Base-by-base conservation (phyloP, 2,329 filamentous ascomycete genomes). In the Diplocarpon mali region DNA sequence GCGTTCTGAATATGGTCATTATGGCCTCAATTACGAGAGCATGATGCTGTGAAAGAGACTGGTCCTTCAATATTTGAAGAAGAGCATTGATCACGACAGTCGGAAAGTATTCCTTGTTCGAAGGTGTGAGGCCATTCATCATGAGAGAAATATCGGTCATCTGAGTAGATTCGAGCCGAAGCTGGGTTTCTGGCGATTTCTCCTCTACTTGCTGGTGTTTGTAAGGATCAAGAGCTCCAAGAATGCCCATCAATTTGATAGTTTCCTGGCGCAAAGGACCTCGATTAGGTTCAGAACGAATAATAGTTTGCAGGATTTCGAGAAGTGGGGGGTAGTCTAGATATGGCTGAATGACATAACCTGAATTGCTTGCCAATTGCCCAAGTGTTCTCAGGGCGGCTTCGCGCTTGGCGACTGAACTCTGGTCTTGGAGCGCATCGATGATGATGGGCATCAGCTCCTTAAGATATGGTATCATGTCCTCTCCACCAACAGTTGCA, bases 61-160 rank as follows among this genome's bases (percentile, higher is more conserved):
- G 80, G 56, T 98, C 92, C 58, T 90, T 93, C 30, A 98, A 68
- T 53, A 98, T 89, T 45, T 88, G 83, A 58, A 98, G 79, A 10
- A 98, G 73, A 1, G 92, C 93, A 58, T 95, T 95, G 61, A 98
- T 95, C 38, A 95, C 92, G 14, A 98, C 88, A 0, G 92, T 98
- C 0, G 92, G 92, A 60, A 95, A 98, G 64, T 98, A 98, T 58
- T 98, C 92, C 60, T 98, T 95, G 59, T 86, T 95, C 0, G 90
- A 96, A 0, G 92, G 93, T 0, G 89, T 96, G 34, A 95, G 72
- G 12, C 93, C 92, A 35, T 86, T 88, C 90, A 98, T 98, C 72
- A 98, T 96, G 27, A 98, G 73, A 3, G 89, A 92, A 37, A 98
- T 93, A 64, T 98, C 92, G 0, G 90, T 94, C 57, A 94, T 68